Evolutionary conservation across 139 green algal species (phyloP).

Genomic region (Pseudopediastrum boryanum): DNA sequence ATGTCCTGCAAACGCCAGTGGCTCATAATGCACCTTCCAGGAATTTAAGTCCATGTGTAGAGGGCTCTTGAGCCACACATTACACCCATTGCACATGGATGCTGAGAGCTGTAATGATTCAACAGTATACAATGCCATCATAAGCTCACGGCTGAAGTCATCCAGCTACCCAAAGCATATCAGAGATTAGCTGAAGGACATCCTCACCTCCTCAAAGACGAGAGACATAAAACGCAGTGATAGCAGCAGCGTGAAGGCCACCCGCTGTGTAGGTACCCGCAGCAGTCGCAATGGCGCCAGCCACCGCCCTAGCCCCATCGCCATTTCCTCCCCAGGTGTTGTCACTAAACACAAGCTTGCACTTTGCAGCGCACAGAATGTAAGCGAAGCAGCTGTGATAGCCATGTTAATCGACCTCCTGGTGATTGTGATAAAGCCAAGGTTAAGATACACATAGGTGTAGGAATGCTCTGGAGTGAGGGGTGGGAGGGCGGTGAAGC

Average conservation of each 20-base stretch:
- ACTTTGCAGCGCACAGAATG: conserved; percentile 78
- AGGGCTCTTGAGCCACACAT: no score
- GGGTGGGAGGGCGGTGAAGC: conserved; percentile 31
- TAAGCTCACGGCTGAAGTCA: no score
- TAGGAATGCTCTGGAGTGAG: conserved; percentile 58
- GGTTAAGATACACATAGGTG: conserved; percentile 74
- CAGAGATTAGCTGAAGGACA: no score
- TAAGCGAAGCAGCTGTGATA: conserved; percentile 62
- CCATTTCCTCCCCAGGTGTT: conserved; percentile 83
- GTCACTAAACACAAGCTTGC: conserved; percentile 80
- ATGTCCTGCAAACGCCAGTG: no score
- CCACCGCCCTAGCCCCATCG: conserved; percentile 60
- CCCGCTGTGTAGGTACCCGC: conserved; percentile 56
- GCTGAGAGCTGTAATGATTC: no score
- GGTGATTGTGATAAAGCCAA: conserved; percentile 76
- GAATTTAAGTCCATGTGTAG: no score
- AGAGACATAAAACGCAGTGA: conserved; percentile 86
- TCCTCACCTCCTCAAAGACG: conserved; percentile 88
- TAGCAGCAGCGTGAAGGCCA: conserved; percentile 83
- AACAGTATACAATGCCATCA: no score
- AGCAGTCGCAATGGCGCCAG: conserved; percentile 66
- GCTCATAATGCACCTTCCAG: no score
- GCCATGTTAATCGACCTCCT: conserved; percentile 74
- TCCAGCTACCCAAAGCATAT: no score
- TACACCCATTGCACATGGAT: no score